phyloP scores from a whole-genome alignment of 75 land plant genomes.

The Larix kaempferi region DNA sequence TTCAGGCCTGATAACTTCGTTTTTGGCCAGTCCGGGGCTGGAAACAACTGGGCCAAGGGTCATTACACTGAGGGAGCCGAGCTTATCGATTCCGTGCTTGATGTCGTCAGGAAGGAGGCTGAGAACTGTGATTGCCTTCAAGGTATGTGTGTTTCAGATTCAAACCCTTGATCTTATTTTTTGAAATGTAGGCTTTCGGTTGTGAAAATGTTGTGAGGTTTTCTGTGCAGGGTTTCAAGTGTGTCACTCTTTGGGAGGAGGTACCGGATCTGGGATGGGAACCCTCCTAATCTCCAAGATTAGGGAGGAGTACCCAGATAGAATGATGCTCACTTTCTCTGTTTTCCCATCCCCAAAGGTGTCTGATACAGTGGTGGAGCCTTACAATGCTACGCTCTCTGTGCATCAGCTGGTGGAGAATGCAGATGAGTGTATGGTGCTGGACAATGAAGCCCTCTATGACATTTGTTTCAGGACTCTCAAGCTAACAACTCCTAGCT shows the following conservation, averaged over 20 bases:
- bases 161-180: neutral
- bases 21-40: constrained; percentile 52
- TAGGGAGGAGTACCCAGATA: constrained; percentile 46
- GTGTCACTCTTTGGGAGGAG: constrained; percentile 53
- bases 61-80: constrained; percentile 64
- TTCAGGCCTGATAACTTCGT: constrained; percentile 47
- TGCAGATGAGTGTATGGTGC: constrained; percentile 53
- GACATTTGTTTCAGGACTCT: constrained; percentile 50
- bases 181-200: neutral
- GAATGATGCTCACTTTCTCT: constrained; percentile 37
- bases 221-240: constrained; percentile 33
- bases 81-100: constrained; percentile 34
- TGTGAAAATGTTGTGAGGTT: neutral
- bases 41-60: constrained; percentile 47
- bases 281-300: constrained; percentile 37
- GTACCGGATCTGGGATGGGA: constrained; percentile 52
- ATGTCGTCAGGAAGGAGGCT: constrained; percentile 35
- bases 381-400: constrained; percentile 41
- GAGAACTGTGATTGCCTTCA: constrained; percentile 37
- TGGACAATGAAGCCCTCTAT: constrained; percentile 42
- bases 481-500: constrained; percentile 46
- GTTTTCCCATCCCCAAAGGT: constrained; percentile 50
- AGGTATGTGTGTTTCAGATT: constrained; percentile 6
- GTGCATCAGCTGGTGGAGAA: constrained; percentile 48
- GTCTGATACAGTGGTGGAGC: constrained; percentile 38